Evolutionary conservation across 495 filamentous ascomycete species (phyloP).

Genomic region (Aspergillus panamensis): DNA sequence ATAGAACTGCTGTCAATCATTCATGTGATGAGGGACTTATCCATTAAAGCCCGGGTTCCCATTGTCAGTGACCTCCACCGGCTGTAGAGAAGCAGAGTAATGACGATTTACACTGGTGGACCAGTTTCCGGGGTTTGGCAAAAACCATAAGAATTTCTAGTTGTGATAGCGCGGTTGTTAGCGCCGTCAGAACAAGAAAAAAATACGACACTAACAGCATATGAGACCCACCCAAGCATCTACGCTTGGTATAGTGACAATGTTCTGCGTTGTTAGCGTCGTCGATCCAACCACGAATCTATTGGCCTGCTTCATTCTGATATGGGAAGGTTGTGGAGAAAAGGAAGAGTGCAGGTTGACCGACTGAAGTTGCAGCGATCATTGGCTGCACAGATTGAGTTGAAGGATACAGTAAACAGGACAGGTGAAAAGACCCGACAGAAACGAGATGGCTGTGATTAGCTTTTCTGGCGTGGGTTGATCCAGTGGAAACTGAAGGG

Average conservation of each 20-base stretch:
- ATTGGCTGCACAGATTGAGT: background rate
- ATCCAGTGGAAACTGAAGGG: no score
- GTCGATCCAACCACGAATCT: slow-evolving; percentile 1
- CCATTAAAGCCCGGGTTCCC: background rate
- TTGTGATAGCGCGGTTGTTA: slow-evolving; percentile 5
- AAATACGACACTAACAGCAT: background rate
- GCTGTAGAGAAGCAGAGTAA: background rate
- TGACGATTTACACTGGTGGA: background rate
- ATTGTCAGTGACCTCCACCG: background rate
- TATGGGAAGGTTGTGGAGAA: background rate
- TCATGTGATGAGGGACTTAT: background rate
- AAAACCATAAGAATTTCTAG: background rate
- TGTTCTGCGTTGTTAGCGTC: slow-evolving; percentile 2
- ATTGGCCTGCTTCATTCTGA: background rate
- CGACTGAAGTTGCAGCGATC: background rate
- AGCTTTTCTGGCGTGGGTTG: no score
- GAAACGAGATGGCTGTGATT: background rate
- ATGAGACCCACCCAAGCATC: background rate
- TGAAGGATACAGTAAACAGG: background rate
- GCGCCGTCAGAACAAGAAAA: background rate
- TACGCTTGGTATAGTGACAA: background rate
- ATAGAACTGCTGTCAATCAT: background rate
- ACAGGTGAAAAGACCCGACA: background rate
- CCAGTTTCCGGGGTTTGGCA: background rate
- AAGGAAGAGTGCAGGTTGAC: background rate